Percentiles rank a stretch among this genome's conserved stretches.
These are phyloP conservation scores for Schoenoplectus tabernaemontani DNA, from an alignment of 202 grass and related monocot genomes.

Conservation along the genomic window DNA sequence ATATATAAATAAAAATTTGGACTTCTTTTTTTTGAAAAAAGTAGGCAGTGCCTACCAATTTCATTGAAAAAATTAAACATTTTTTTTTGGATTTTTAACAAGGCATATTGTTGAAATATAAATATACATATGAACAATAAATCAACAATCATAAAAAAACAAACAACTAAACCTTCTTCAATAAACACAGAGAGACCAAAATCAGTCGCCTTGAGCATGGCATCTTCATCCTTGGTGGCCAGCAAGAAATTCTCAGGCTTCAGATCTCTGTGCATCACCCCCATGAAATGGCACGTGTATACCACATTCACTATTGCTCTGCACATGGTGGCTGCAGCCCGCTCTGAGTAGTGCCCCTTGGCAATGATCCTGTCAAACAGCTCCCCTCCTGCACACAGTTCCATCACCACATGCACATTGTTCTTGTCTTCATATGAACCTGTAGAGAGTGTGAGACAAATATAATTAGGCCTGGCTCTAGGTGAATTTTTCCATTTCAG, in stretches of 20 bases:
- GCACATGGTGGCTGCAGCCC: slow-evolving; percentile 67
- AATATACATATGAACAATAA: background rate
- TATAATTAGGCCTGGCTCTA: background rate
- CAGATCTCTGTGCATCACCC: slow-evolving; percentile 91
- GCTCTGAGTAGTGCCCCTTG: slow-evolving; percentile 82
- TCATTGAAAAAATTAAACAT: no score
- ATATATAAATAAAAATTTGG: background rate
- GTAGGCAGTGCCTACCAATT: no score
- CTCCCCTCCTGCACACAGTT: slow-evolving; percentile 85
- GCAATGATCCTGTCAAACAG: slow-evolving; percentile 89
- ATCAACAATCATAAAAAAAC: background rate
- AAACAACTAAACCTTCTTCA: slow-evolving; percentile 64
- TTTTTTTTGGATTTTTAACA: no score
- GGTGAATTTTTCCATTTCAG: background rate
- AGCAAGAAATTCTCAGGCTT: slow-evolving; percentile 98
- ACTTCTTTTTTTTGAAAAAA: no score
- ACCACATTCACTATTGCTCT: slow-evolving; percentile 92
- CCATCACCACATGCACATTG: slow-evolving; percentile 89
- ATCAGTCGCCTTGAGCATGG: slow-evolving; percentile 92
- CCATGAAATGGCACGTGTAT: slow-evolving; percentile 93
- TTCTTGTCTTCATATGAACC: slow-evolving; percentile 74
- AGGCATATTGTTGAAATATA: background rate
- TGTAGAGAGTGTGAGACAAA: background rate
- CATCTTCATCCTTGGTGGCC: slow-evolving; percentile 71
- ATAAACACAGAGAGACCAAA: slow-evolving; percentile 95